Evolutionary conservation across 805 yeast genomes (phyloP).

Genomic region (Candida rishiriensis): DNA sequence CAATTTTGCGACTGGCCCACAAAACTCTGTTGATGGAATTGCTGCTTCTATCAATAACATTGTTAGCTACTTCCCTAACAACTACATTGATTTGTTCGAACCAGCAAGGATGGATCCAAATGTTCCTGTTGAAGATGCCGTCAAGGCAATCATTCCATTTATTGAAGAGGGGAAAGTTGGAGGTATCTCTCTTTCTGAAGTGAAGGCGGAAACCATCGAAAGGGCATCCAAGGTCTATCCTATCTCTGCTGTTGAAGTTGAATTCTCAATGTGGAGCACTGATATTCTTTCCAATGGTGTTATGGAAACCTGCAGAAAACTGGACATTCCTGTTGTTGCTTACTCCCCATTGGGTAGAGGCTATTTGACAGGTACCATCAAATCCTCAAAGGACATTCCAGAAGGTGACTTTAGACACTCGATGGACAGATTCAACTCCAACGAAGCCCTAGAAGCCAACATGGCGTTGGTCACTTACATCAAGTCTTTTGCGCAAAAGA

Average conservation of each 20-base stretch:
- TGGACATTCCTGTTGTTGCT: slow-evolving; percentile 63
- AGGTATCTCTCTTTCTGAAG: slow-evolving; percentile 74
- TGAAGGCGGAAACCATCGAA: slow-evolving; percentile 52
- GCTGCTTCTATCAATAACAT: slow-evolving; percentile 43
- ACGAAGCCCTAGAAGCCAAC: slow-evolving; percentile 49
- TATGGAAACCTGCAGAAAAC: slow-evolving; percentile 51
- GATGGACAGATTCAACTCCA: slow-evolving; percentile 57
- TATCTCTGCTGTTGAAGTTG: slow-evolving; percentile 70
- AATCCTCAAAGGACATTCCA: slow-evolving; percentile 42
- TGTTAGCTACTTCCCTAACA: slow-evolving; percentile 33
- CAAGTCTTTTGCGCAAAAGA: slow-evolving; percentile 42
- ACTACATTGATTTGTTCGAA: slow-evolving; percentile 55
- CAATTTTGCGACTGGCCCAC: slow-evolving; percentile 38
- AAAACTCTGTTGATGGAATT: slow-evolving; percentile 45
- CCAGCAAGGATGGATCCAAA: slow-evolving; percentile 64
- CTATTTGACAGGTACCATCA: slow-evolving; percentile 60
- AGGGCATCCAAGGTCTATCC: slow-evolving; percentile 55
- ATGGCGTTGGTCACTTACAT: slow-evolving; percentile 43
- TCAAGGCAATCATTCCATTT: slow-evolving; percentile 50
- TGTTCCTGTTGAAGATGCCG: slow-evolving; percentile 55
- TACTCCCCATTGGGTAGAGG: slow-evolving; percentile 87
- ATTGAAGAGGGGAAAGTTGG: slow-evolving; percentile 62
- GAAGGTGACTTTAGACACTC: slow-evolving; percentile 49
- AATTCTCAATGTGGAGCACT: slow-evolving; percentile 66
- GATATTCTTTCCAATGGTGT: slow-evolving; percentile 62